These are phyloP conservation scores for Pichia sporocuriosa DNA, from an alignment of 805 yeast species.

Conservation along the genomic window DNA sequence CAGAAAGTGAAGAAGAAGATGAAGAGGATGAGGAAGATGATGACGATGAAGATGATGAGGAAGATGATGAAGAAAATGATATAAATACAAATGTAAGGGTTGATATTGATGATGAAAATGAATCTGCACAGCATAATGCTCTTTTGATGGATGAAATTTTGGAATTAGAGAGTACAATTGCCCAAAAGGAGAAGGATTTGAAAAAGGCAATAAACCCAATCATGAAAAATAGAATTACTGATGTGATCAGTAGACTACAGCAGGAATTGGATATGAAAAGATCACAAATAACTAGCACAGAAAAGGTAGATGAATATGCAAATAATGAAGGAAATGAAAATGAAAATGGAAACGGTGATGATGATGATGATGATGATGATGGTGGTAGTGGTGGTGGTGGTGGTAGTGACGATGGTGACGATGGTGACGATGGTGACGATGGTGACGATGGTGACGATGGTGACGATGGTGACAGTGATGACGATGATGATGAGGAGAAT, in stretches of 20 bases:
- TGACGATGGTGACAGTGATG: constrained; percentile 27
- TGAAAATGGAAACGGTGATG: constrained; percentile 52
- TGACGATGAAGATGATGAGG: constrained; percentile 38
- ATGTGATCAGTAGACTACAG: constrained; percentile 68
- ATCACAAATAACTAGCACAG: constrained; percentile 42
- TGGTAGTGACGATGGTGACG: constrained; percentile 21
- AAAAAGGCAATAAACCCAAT: constrained; percentile 75
- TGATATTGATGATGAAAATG: constrained; percentile 46
- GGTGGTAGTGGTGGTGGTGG: constrained; percentile 24
- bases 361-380: constrained; percentile 15
- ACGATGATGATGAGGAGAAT: constrained; percentile 25
- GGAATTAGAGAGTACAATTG: constrained; percentile 74
- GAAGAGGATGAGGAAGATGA: constrained; percentile 26
- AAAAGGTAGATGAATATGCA: constrained; percentile 22
- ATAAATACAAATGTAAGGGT: constrained; percentile 31
- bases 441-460: constrained; percentile 30
- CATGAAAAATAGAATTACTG: constrained; percentile 78
- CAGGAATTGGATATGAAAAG: constrained; percentile 78
- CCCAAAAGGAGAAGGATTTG: constrained; percentile 65
- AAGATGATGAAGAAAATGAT: constrained; percentile 38
- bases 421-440: constrained; percentile 21
- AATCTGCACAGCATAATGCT: constrained; percentile 55
- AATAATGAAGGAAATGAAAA: constrained; percentile 33
- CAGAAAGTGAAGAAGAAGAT: constrained; percentile 28
- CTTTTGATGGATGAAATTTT: constrained; percentile 76